Evolutionary conservation across 139 green algal genomes (phyloP), one percentile per base, ranked within the genome.

Genomic region (Axilococcus clingmanii): DNA sequence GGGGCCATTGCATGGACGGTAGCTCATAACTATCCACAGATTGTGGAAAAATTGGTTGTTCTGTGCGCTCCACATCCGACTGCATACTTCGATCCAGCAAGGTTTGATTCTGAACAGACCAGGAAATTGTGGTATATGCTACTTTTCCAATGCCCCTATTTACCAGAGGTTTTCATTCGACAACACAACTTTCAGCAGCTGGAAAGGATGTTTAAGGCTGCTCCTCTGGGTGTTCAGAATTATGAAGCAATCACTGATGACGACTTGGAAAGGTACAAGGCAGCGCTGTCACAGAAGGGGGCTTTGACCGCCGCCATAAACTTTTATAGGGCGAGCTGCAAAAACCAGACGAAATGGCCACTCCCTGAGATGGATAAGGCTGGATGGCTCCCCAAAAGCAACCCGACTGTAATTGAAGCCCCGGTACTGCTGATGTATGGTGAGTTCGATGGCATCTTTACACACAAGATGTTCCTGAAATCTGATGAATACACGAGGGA

Each of bases 71-170:
- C 65, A 7, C 65, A 74, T 27, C 65, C 65, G 23, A 23, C 34
- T 5, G 40, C 36, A n/a, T 61, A 40, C 15, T 28, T 31, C 3
- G 55, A 65, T 12, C 47, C 50, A 14, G 20, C 49, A 43, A 32
- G 48, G 48, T 57, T 57, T 16, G 31, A 52, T 23, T 38, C 16
- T 16, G 31, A 41, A 17, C 67, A 79, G 40, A 36, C 44, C 44
- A 20, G 48, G 23, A 30, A 32, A 31, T 70, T 46, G 6, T 59
- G 27, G 24, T 86, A 86, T 66, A 66, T 84, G 4, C 30, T 81
- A 34, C 17, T 57, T n/a, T 72, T 68, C 27, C 46, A 61, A 27
- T 12, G 16, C 9, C 54, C 37, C 28, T 15, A 4, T 5, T 31
- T 61, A 5, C 38, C 38, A 20, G 54, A 61, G 40, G 6, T 48